Evolutionary conservation across 2,329 filamentous ascomycete species (phyloP).

Genomic region (Colletotrichum tabaci): DNA sequence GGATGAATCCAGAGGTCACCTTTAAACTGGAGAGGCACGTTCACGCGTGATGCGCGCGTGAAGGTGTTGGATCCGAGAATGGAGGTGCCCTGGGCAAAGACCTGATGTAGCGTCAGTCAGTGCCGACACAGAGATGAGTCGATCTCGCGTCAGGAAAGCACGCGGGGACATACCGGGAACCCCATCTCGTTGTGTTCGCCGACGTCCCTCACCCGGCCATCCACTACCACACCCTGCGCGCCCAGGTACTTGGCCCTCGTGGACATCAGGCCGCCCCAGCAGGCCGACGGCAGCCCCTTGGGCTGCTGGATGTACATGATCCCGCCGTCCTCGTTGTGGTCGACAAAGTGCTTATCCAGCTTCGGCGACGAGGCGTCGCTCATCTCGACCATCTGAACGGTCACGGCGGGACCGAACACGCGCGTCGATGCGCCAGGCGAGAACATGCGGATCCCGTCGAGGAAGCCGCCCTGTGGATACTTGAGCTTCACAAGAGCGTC

Average conservation of each 20-base stretch:
- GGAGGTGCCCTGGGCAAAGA: constrained; percentile 48
- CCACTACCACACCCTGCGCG: constrained; percentile 47
- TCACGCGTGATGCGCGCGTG: constrained; percentile 47
- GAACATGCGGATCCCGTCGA: constrained; percentile 47
- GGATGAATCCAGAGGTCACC: constrained; percentile 50
- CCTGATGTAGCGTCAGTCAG: constrained; percentile 41
- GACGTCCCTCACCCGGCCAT: constrained; percentile 49
- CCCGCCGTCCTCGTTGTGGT: constrained; percentile 46
- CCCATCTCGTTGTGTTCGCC: constrained; percentile 48
- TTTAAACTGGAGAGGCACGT: constrained; percentile 48
- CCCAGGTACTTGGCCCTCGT: constrained; percentile 49
- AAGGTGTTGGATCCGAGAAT: constrained; percentile 51
- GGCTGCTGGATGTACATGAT: constrained; percentile 52
- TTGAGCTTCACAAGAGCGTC: constrained; percentile 50
- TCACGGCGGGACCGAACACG: constrained; percentile 49
- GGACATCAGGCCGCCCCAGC: constrained; percentile 51
- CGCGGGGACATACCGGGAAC: constrained; percentile 37
- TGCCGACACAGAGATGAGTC: too few relatives aligned
- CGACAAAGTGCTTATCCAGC: constrained; percentile 49
- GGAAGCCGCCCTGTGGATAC: constrained; percentile 47
- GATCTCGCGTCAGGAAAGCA: too few relatives aligned
- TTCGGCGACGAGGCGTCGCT: constrained; percentile 46
- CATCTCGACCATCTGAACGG: constrained; percentile 49
- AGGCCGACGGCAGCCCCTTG: constrained; percentile 46
- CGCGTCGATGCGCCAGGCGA: constrained; percentile 48